Percentiles rank a stretch among this genome's conserved stretches.
phyloP scores from a whole-genome alignment of 371 early-diverging fungal genomes.

The Mucor velutinosus region DNA sequence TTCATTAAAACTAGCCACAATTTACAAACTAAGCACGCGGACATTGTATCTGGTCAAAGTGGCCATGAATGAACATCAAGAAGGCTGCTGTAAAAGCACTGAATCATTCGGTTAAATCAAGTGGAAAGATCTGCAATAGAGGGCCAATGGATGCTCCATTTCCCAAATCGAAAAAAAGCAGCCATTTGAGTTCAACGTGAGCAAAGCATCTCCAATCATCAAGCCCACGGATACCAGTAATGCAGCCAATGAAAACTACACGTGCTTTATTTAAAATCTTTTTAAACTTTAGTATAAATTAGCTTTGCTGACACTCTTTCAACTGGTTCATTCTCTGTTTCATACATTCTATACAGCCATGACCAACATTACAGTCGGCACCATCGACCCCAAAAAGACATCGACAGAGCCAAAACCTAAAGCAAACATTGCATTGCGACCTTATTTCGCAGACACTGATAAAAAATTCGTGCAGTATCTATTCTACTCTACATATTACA shows the following conservation, averaged over 20 bases:
- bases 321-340: background rate
- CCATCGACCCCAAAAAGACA: constrained; percentile 4
- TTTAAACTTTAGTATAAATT: background rate
- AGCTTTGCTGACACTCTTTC: background rate
- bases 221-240: background rate
- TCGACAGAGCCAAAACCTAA: constrained; percentile 15
- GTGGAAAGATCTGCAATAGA: background rate
- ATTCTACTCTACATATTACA: constrained; percentile 46
- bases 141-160: background rate
- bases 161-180: background rate
- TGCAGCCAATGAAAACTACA: constrained; percentile 1
- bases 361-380: constrained; percentile 14
- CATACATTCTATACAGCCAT: constrained; percentile 4
- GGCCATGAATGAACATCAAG: too few species aligned
- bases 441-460: constrained; percentile 44
- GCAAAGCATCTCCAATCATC: constrained; percentile 6
- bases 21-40: background rate
- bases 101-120: background rate
- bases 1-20: too few species aligned
- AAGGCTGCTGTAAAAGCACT: too few species aligned
- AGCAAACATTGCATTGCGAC: constrained; percentile 41
- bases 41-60: background rate
- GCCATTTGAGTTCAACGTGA: background rate
- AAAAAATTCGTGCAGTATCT: constrained; percentile 46
- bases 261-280: constrained; percentile 1